Conservation (phyloP, 768 basidiomycete species). For the Cyathus striatus region DNA sequence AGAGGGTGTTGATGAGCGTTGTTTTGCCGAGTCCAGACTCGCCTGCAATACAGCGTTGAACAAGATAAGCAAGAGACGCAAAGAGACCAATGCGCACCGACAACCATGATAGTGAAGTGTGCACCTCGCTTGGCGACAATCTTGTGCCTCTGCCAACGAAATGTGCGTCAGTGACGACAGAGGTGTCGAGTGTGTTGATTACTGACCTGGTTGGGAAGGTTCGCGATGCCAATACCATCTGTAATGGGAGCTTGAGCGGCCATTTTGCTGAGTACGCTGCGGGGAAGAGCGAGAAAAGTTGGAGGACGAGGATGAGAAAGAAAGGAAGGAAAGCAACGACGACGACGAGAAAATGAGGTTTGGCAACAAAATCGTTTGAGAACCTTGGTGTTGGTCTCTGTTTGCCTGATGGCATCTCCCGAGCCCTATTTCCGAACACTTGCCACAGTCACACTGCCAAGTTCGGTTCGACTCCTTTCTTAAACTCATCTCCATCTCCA, state of each 20-base stretch:
- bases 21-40: constrained; percentile 98
- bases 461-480: no score
- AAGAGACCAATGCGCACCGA: constrained; percentile 58
- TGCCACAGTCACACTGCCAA: no score
- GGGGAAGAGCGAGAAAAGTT: no score
- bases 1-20: constrained; percentile 97
- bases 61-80: neutral
- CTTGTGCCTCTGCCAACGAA: constrained; percentile 79
- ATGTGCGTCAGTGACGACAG: constrained; percentile 14
- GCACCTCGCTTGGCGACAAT: constrained; percentile 97
- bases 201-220: constrained; percentile 94
- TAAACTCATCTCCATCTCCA: no score
- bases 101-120: constrained; percentile 99
- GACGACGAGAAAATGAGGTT: no score
- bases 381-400: no score
- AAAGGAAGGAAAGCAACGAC: no score
- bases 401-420: no score
- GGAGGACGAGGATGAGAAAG: no score
- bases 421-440: no score
- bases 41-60: constrained; percentile 39
- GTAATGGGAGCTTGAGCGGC: constrained; percentile 39
- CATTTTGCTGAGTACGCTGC: no score
- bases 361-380: no score
- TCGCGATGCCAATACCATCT: constrained; percentile 91
- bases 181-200: constrained; percentile 1